phyloP scores from a whole-genome alignment of 768 basidiomycete genomes.

The Termitomyces heimii region DNA sequence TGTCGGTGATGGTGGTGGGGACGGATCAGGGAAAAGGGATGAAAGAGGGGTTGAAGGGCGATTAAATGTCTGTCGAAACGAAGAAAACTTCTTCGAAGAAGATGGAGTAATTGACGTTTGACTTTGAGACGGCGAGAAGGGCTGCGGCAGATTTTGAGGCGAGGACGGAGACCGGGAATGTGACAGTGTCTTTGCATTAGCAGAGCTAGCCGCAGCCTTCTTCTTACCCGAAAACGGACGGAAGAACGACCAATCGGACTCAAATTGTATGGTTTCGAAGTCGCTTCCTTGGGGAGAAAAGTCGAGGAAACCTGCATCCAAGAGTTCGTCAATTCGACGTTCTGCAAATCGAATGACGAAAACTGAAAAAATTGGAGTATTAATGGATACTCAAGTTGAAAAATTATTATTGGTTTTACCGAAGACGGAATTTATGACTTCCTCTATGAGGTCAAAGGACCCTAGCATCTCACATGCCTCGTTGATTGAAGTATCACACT shows the following conservation, averaged over 20 bases:
- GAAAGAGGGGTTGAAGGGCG: slow-evolving; percentile 41
- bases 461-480: slow-evolving; percentile 80
- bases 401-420: slow-evolving; percentile 40
- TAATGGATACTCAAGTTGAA: neutral
- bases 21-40: slow-evolving; percentile 41
- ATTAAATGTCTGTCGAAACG: slow-evolving; percentile 61
- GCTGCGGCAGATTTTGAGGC: slow-evolving; percentile 45
- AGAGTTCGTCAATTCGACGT: slow-evolving; percentile 76
- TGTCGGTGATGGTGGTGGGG: slow-evolving; percentile 35
- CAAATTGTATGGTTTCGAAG: slow-evolving; percentile 83
- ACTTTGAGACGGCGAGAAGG: slow-evolving; percentile 47
- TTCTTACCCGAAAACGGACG: slow-evolving; percentile 66
- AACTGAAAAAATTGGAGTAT: slow-evolving; percentile 42
- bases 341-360: slow-evolving; percentile 94
- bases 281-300: slow-evolving; percentile 72
- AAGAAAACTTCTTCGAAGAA: slow-evolving; percentile 53
- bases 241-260: slow-evolving; percentile 93
- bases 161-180: slow-evolving; percentile 34
- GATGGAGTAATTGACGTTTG: slow-evolving; percentile 36
- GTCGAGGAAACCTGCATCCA: slow-evolving; percentile 81
- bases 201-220: slow-evolving; percentile 32
- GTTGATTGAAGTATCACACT: slow-evolving; percentile 74
- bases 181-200: slow-evolving; percentile 23
- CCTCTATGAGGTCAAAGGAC: slow-evolving; percentile 81
- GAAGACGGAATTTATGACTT: slow-evolving; percentile 91